phyloP scores from a whole-genome alignment of 345 rosid species.

The Gossypium thurberi region DNA sequence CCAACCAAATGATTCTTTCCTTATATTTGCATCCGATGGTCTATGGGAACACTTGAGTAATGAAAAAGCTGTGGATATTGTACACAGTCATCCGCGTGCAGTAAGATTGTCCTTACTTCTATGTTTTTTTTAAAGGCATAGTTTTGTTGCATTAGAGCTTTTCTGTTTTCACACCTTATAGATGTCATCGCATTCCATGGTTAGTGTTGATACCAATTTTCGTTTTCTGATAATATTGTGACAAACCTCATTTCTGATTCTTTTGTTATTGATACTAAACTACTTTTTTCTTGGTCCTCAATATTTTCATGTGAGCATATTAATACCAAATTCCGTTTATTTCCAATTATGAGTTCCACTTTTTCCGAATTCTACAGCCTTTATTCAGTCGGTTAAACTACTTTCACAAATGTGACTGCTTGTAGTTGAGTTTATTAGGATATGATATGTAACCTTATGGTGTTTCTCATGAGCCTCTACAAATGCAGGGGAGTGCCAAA shows the following conservation, averaged over 20 bases:
- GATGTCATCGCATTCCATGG: constrained; percentile 5
- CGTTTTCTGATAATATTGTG: neutral
- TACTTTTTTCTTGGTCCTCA: neutral
- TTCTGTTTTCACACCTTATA: neutral
- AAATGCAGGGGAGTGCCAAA: constrained; percentile 74
- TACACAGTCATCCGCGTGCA: constrained; percentile 57
- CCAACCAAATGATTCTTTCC: constrained; percentile 80
- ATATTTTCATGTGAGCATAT: too few species aligned
- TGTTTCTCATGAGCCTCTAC: neutral
- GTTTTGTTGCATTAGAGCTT: constrained; percentile 3
- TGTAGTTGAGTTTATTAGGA: neutral
- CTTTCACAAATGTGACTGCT: neutral
- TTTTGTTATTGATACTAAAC: neutral
- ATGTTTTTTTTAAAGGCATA: neutral
- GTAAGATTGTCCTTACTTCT: constrained; percentile 41
- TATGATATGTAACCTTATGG: neutral
- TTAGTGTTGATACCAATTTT: constrained; percentile 4
- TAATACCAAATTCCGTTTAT: neutral
- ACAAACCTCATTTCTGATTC: neutral
- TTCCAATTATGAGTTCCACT: neutral
- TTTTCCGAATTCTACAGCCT: neutral
- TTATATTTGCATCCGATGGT: constrained; percentile 94
- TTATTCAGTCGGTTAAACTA: neutral
- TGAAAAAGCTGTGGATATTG: constrained; percentile 85
- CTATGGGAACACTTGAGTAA: constrained; percentile 92